Conservation (phyloP, 768 basidiomycete genomes). For the Goffeauzyma gilvescens region DNA sequence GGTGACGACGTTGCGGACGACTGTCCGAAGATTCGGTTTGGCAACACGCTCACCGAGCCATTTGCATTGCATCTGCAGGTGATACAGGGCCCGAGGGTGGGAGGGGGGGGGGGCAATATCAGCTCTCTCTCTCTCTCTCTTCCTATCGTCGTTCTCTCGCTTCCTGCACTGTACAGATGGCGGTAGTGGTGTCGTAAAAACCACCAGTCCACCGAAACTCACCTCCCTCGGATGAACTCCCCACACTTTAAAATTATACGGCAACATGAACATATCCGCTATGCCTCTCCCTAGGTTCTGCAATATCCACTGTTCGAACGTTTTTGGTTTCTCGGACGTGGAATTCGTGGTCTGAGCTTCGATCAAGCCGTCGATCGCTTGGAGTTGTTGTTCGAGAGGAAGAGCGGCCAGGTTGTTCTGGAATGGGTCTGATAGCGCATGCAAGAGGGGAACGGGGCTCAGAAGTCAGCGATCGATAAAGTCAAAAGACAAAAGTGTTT, state of each 20-base stretch:
- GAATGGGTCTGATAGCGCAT: conserved; percentile 20
- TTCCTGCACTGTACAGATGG: no score
- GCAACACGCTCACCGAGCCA: conserved; percentile 35
- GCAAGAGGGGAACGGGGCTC: no score
- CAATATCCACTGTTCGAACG: conserved; percentile 34
- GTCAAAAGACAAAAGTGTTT: neutral
- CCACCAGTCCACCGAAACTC: neutral
- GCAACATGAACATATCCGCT: conserved; percentile 34
- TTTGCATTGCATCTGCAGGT: conserved; percentile 33
- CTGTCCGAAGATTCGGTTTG: conserved; percentile 30
- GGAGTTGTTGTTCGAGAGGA: conserved; percentile 31
- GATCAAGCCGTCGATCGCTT: conserved; percentile 33
- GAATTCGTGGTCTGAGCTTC: conserved; percentile 24
- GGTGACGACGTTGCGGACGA: conserved; percentile 32
- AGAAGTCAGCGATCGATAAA: neutral
- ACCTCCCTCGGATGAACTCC: conserved; percentile 31
- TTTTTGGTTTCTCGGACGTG: conserved; percentile 25
- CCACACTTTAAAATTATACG: conserved; percentile 36
- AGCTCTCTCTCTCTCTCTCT: neutral
- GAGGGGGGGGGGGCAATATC: neutral
- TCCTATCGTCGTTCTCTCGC: no score
- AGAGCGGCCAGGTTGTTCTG: conserved; percentile 34
- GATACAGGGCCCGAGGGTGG: neutral
- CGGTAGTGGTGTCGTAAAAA: neutral
- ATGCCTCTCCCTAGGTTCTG: conserved; percentile 33